Percentiles rank a stretch among this genome's conserved stretches.
phyloP scores from a whole-genome alignment of 352 stramenopile genomes.

The Phytopythium sindhum region DNA sequence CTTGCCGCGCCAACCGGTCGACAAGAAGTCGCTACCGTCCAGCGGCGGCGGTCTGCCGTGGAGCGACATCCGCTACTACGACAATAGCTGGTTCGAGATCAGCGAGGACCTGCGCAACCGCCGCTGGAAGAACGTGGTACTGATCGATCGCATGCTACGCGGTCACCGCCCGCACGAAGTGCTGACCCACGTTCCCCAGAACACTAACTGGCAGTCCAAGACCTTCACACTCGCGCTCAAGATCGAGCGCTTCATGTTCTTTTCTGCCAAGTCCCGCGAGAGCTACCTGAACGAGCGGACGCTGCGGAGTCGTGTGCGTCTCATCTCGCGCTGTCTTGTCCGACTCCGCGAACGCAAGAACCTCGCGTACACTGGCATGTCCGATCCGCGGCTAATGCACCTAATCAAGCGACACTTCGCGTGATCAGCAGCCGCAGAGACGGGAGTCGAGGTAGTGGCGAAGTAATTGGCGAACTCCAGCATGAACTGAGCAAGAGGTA shows the following conservation, averaged over 20 bases:
- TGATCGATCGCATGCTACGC: conserved; percentile 60
- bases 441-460: background rate
- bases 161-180: conserved; percentile 59
- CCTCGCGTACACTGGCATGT: conserved; percentile 10
- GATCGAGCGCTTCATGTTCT: conserved; percentile 65
- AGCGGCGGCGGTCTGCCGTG: background rate
- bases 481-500: no score
- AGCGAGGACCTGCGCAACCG: conserved; percentile 6
- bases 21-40: background rate
- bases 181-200: conserved; percentile 60
- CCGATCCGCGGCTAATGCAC: conserved; percentile 3
- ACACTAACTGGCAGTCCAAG: conserved; percentile 62
- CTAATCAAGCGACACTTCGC: conserved; percentile 2
- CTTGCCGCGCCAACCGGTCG: background rate
- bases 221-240: conserved; percentile 67
- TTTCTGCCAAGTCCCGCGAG: conserved; percentile 43
- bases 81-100: conserved; percentile 11
- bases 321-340: conserved; percentile 52
- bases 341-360: conserved; percentile 61
- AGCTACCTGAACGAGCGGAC: conserved; percentile 63
- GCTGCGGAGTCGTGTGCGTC: conserved; percentile 45
- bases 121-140: conserved; percentile 32
- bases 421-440: background rate
- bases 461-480: no score
- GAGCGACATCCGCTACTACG: conserved; percentile 9